Conservation (phyloP, 805 yeast genomes). For the Wickerhamomyces sydowiorum region DNA sequence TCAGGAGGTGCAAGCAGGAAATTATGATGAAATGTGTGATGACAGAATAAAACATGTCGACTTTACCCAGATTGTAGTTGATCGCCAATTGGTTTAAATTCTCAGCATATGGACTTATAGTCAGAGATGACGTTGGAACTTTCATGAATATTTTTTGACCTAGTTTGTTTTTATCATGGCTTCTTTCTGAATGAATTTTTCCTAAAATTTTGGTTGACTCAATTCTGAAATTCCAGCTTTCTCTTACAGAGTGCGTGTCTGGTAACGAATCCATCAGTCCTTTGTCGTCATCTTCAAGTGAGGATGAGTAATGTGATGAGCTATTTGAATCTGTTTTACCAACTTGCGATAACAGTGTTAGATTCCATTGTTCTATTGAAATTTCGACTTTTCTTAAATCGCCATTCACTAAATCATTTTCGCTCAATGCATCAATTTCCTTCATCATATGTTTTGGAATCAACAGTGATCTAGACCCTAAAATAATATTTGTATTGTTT, state of each 20-base stretch:
- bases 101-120: constrained; percentile 16
- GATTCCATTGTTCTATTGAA: constrained; percentile 15
- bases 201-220: constrained; percentile 17
- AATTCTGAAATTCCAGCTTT: constrained; percentile 7
- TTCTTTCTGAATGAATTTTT: constrained; percentile 26
- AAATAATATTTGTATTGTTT: constrained; percentile 17
- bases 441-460: constrained; percentile 34
- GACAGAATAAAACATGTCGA: constrained; percentile 31
- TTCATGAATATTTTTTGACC: constrained; percentile 27
- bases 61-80: constrained; percentile 19
- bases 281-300: constrained; percentile 28
- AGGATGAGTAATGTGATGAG: constrained; percentile 21
- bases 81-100: constrained; percentile 18
- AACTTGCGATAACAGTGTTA: constrained; percentile 2
- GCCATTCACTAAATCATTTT: constrained; percentile 34
- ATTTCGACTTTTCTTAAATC: constrained; percentile 29
- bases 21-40: constrained; percentile 39
- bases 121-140: constrained; percentile 20
- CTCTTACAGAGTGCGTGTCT: constrained; percentile 7
- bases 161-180: constrained; percentile 21
- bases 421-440: constrained; percentile 25
- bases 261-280: constrained; percentile 20
- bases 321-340: constrained; percentile 3
- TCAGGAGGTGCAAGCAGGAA: constrained; percentile 39
- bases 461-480: constrained; percentile 39